Base-by-base conservation (phyloP, 116 monocot genomes). In the Cymodocea nodosa region DNA sequence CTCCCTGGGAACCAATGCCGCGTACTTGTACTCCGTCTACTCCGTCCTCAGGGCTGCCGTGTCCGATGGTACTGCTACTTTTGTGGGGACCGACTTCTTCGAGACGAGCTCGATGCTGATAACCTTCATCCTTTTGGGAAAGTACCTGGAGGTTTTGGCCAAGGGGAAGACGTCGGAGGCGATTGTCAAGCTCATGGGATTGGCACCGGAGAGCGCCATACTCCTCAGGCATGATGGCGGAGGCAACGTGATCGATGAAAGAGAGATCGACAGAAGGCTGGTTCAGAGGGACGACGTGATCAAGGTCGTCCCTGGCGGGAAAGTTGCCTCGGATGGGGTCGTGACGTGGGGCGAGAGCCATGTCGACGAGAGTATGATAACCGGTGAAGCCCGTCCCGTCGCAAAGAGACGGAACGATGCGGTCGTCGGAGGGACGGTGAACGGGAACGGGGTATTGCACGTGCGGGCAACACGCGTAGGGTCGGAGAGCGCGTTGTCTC, bases 301-400 rank as follows among this genome's bases (percentile, higher is more conserved):
- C 23, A 94, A 89, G 80, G 75, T 94, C 54, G 35, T 86, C 18
- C 86, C 94, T 8, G 89, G 94, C 71, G 86, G 70, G 13, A 94
- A 94, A 66, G 75, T 94, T 35, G 86, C 94, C 65, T 86, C 84
- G 17, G 93, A 93, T 80, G 94, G 94, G 23, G 68, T 82, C 75
- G 89, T 94, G 24, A 77, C 84, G 65, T 89, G 94, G 94, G 94
- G 94, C 8, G 89, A 89, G 65, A 94, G 94, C 64, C 83, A 94
- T 82, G 83, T 93, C 15, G 86, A 93, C 73, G 93, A 93, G 62
- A 86, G 93, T 82, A 93, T 93, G 93, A 89, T 94, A 70, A 94
- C 94, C n/a, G 94, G 94, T 3, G 94, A 94, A 82, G 86, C 94
- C 48, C 67, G 57, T 2, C 89, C 94, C 36, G 80, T 94, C 70